Base-by-base conservation (phyloP, 148 eudicot species). In the Fagopyrum tataricum region DNA sequence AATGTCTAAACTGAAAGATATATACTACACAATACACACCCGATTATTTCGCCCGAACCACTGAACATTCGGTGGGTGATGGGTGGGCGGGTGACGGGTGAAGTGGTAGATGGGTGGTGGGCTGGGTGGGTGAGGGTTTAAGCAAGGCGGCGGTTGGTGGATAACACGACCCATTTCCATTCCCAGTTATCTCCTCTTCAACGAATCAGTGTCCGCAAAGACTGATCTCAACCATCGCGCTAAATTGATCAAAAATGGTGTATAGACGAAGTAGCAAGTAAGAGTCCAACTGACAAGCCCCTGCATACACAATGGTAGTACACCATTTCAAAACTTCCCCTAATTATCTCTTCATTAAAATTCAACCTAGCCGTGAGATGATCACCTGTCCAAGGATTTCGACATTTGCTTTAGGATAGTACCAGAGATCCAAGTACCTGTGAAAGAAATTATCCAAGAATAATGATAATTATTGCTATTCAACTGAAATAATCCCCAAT, bases 201-300 rank as follows among this genome's bases (percentile, higher is more conserved):
- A 21, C 10, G 37, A 10, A 24, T 49, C 59, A 37, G 44, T 26
- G 41, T 68, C 73, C 31, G 61, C 40, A 37, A 81, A 26, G n/a
- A 79, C n/a, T 24, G 88, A 64, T 75, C 79, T 85, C 37, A 92
- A 83, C 89, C 88, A 92, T 15, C 93, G 82, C 1, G 96, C 81
- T 67, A 87, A 73, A 73, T 85, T 85, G 80, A 81, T 87, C 88
- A 92, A 79, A 78, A 92, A 92, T 2, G 83, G 86, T 11, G 90
- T 84, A 78, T 92, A 92, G 46, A 79, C 93, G 59, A 92, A 92
- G 81, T 92, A 90, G 81, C 97, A 90, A 55, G 84, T 83, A 75
- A 90, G 64, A 15, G 97, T 92, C 97, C 96, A 90, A 51, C 76
- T 92, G 31, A 92, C 85, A 24, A 90, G 72, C 40, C 97, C 96